A percentile compares a stretch with the other conserved stretches of the same genome.
phyloP scores from a whole-genome alignment of 495 filamentous ascomycete species.

The Aspergillus hancockii region DNA sequence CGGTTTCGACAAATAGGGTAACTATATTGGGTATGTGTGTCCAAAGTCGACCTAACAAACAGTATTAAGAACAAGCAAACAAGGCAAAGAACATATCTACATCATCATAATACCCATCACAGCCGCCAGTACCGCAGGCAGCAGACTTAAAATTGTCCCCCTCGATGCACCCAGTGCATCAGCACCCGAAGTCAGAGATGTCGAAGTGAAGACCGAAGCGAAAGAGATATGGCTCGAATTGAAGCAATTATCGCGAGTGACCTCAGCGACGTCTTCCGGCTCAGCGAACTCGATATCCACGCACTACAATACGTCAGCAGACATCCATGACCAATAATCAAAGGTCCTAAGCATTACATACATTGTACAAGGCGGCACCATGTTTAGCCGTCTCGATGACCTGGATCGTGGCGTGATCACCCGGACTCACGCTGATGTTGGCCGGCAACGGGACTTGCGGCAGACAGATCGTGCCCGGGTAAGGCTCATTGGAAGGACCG shows the following conservation, averaged over 20 bases:
- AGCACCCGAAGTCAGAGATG: slow-evolving; percentile 50
- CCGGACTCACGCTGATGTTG: slow-evolving; percentile 68
- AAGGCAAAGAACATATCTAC: slow-evolving; percentile 23
- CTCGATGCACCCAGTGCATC: neutral
- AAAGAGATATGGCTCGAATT: slow-evolving; percentile 76
- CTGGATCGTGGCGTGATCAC: slow-evolving; percentile 94
- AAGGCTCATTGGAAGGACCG: slow-evolving; percentile 78
- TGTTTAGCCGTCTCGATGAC: slow-evolving; percentile 86
- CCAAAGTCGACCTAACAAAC: neutral
- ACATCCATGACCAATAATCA: slow-evolving; percentile 3
- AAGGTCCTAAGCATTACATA: slow-evolving; percentile 47
- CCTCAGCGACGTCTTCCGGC: slow-evolving; percentile 67
- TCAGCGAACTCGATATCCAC: slow-evolving; percentile 86
- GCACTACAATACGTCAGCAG: slow-evolving; percentile 60
- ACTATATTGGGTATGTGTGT: slow-evolving; percentile 10
- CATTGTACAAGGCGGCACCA: slow-evolving; percentile 87
- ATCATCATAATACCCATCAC: slow-evolving; percentile 26
- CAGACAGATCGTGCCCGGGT: slow-evolving; percentile 84
- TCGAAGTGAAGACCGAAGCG: slow-evolving; percentile 71
- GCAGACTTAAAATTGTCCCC: slow-evolving; percentile 13
- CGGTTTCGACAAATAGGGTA: neutral
- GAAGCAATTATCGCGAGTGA: slow-evolving; percentile 80
- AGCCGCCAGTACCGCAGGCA: slow-evolving; percentile 27
- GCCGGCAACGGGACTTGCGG: slow-evolving; percentile 86
- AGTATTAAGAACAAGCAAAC: slow-evolving; percentile 16